Base-by-base conservation (phyloP, 1,284 basidiomycete genomes). In the Apiotrichum domesticum region DNA sequence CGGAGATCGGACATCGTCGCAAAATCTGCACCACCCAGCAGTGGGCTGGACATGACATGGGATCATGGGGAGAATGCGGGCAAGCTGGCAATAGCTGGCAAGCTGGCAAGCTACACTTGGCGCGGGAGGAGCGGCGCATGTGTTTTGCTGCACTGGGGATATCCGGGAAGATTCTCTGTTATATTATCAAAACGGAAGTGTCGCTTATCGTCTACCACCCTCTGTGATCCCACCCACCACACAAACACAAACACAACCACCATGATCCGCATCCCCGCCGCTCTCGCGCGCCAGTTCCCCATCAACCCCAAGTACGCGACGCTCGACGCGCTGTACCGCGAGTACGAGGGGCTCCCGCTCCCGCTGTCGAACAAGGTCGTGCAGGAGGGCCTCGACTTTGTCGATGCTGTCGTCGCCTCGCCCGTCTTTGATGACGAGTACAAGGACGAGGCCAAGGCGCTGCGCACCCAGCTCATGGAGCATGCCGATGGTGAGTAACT, bases 221-320 rank as follows among this genome's bases (percentile, higher is more conserved):
- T 33, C 39, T 32, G 15, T 46, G 47, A 35, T 14, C 15, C 35
- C 21, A 46, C 44, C 15, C 14, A 14, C 41, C 2, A 21, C 29
- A 43, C 37, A 39, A 6, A 39, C 11, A 39, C 37, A 39, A 11
- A 39, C 37, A 39, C 11, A 39, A 9, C 35, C 51, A 54, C 40
- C 35, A 58, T 58, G 56, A 62, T 62, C 55, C 33, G 32, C 14
- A 52, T 62, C 57, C 60, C 60, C 15, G 34, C 37, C 46, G 41
- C 41, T n/a, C 54, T 62, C 54, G 49, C 44, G 42, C 54, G 56
- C 46, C 60, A 62, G 60, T 57, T 62, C 42, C 60, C 60, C 39
- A 48, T 52, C 54, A 55, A 57, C 35, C 47, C 47, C 35, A 54
- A 58, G 45, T 58, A 52, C 55, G 35, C 41, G n/a, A 52, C 58